Evolutionary conservation across 371 early-diverging fungal genomes (phyloP).

Genomic region (Dichotomocladium elegans): DNA sequence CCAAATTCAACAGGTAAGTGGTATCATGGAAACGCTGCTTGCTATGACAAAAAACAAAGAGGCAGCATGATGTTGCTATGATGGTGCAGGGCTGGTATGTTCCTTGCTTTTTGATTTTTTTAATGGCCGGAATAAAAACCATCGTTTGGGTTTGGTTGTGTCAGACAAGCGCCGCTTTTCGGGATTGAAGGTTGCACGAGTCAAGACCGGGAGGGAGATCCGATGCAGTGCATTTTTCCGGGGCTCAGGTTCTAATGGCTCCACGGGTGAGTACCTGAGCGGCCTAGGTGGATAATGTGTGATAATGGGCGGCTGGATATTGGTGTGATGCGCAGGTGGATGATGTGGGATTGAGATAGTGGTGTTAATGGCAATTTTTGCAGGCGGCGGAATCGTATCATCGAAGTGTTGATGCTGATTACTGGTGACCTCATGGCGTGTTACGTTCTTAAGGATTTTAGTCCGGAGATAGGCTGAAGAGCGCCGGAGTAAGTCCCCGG

Average conservation of each 20-base stretch:
- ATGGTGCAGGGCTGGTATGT: background rate
- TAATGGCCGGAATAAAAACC: slow-evolving; percentile 1
- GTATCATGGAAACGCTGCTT: background rate
- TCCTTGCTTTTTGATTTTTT: slow-evolving; percentile 9
- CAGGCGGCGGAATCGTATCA: slow-evolving; percentile 10
- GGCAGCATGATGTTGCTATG: background rate
- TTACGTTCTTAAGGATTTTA: slow-evolving; percentile 23
- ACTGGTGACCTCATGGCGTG: background rate
- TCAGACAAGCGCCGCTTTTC: slow-evolving; percentile 5
- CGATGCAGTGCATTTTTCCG: slow-evolving; percentile 6
- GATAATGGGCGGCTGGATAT: slow-evolving; percentile 18
- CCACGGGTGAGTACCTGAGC: slow-evolving; percentile 37
- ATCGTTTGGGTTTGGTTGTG: background rate
- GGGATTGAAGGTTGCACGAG: background rate
- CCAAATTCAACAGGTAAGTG: background rate
- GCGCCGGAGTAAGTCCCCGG: slow-evolving; percentile 36
- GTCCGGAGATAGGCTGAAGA: slow-evolving; percentile 43
- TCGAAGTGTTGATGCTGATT: background rate
- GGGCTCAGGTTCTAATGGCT: slow-evolving; percentile 11
- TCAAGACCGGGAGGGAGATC: slow-evolving; percentile 13
- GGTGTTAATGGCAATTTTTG: slow-evolving; percentile 39
- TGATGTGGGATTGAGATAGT: slow-evolving; percentile 29
- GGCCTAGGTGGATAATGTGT: slow-evolving; percentile 46
- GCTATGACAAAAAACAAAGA: background rate
- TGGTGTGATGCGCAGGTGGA: slow-evolving; percentile 4